Evolutionary conservation across 2,329 filamentous ascomycete species (phyloP).

Genomic region (Sphaerulina musiva): DNA sequence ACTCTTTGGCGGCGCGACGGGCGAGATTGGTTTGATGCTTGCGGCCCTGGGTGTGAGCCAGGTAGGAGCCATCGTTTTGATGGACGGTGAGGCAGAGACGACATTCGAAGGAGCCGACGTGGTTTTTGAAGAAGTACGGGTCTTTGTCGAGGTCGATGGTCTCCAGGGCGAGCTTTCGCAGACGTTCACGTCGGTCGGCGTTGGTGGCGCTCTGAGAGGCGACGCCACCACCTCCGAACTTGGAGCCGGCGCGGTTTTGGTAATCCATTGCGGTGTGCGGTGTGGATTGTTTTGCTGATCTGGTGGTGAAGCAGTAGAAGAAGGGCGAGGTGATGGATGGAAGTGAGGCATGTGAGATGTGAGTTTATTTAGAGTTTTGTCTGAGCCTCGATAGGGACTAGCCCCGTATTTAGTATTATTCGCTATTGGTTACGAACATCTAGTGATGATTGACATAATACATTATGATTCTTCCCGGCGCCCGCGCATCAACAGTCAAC

Average conservation of each 20-base stretch:
- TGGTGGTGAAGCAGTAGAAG: neutral
- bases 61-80: conserved; percentile 98
- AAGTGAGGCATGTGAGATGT: no score
- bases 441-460: no score
- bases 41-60: conserved; percentile 94
- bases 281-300: neutral
- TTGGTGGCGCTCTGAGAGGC: conserved; percentile 90
- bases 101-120: conserved; percentile 96
- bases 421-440: no score
- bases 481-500: no score
- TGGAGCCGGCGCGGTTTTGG: conserved; percentile 91
- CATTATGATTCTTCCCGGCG: no score
- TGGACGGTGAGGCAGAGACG: conserved; percentile 94
- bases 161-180: conserved; percentile 96
- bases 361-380: no score
- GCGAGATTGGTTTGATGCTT: conserved; percentile 99
- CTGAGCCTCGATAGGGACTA: no score
- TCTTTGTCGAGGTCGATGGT: conserved; percentile 99
- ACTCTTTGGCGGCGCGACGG: conserved; percentile 87
- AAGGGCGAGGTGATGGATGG: no score
- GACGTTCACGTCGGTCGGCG: conserved; percentile 91
- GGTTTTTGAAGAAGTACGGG: conserved; percentile 99
- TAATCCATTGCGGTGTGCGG: conserved; percentile 25
- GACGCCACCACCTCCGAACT: conserved; percentile 95
- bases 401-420: no score